Base-by-base conservation (phyloP, 139 green algal genomes). In the Tetradesmus lagerheimii region DNA sequence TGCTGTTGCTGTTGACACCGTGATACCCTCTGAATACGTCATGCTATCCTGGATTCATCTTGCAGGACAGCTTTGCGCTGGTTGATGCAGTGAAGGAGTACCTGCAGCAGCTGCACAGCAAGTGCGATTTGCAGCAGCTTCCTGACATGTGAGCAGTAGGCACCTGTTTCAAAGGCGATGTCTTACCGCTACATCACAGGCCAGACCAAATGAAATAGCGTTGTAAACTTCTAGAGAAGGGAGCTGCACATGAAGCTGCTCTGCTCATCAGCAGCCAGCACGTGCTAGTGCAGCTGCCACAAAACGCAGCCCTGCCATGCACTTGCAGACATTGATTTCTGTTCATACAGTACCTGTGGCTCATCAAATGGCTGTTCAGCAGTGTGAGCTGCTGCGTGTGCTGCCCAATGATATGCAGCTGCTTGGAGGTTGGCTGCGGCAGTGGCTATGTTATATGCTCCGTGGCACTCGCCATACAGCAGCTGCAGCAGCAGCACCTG, bases 391-490 rank as follows among this genome's bases (percentile, higher is more conserved):
- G n/a, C n/a, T n/a, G n/a, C n/a, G n/a, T n/a, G 29, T 64, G 11
- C 50, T 64, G 50, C 50, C 20, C 31, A 0, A 9, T 41, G 16
- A 4, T 66, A 20, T 39, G 16, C 76, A 84, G 76, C 15, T 82
- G 66, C 77, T 27, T 98, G 15, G 96, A 99, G 87, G 75, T 99
- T 38, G 97, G 97, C 4, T 94, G 93, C 86, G 97, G 97, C 50
- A 98, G 94, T 74, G 97, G 97, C 25, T 99, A 97, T 84, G 94
- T 98, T 12, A 93, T 96, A 64, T 94, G 92, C 74, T 98, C 97
- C 0, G n/a, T 96, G 0, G 96, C 95, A 0, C 87, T 97, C 57
- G 86, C 97, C 23, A 86, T 98, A 57, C 74, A 83, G 45, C 41
- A 74, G 14, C 67, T 89, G 62, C 38, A 43, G 38, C 71, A 25